Percentiles rank a stretch among this genome's conserved stretches.
Conservation (phyloP, 345 rosid species). For the Eucalyptus leucophloia region DNA sequence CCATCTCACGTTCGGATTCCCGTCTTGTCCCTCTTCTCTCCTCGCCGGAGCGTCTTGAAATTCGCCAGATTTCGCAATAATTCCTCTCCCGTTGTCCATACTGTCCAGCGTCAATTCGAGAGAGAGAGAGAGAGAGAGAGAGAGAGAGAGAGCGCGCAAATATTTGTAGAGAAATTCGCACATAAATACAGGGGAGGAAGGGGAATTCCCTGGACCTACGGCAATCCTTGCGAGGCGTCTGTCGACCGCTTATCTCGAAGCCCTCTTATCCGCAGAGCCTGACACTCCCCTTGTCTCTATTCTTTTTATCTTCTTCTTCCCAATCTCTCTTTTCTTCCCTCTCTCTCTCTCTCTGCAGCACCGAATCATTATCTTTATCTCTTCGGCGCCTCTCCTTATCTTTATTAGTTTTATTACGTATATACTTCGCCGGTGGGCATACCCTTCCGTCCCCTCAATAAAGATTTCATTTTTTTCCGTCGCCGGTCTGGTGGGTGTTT, state of each 20-base stretch:
- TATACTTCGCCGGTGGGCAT: neutral
- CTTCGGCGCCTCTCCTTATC: neutral
- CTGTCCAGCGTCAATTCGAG: neutral
- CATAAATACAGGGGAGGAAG: neutral
- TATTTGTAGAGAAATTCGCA: neutral
- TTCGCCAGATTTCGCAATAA: neutral
- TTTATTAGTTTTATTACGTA: neutral
- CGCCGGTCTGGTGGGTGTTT: neutral
- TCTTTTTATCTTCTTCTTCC: neutral
- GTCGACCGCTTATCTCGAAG: conserved; percentile 31
- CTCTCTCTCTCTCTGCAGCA: neutral
- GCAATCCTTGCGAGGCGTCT: conserved; percentile 23
- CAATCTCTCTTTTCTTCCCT: neutral
- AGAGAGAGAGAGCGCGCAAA: neutral
- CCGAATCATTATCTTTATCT: neutral
- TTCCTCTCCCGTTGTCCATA: neutral
- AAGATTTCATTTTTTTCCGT: no score
- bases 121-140: neutral
- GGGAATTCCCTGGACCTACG: conserved; percentile 22
- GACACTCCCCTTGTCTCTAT: neutral
- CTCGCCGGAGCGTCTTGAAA: neutral
- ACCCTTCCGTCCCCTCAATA: neutral
- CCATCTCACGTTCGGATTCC: neutral
- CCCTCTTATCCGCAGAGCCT: conserved; percentile 35
- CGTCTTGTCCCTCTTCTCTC: no score